Conservation (phyloP, 208 protist species). For the Endotrypanum monterogeii region DNA sequence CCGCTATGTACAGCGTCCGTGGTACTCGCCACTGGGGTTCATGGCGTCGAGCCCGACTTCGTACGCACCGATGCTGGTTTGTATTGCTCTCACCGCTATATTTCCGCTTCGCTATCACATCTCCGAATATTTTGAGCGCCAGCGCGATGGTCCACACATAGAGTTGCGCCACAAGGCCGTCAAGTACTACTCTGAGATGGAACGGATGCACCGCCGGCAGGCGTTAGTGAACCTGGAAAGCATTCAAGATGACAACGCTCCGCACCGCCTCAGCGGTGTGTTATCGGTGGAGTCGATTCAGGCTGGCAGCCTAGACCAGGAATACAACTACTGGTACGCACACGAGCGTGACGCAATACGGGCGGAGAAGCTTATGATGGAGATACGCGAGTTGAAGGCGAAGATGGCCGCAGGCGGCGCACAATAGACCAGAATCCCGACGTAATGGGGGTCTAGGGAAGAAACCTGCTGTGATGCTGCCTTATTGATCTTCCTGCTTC, state of each 20-base stretch:
- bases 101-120: slow-evolving; percentile 83
- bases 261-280: slow-evolving; percentile 48
- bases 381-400: slow-evolving; percentile 80
- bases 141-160: slow-evolving; percentile 70
- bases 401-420: slow-evolving; percentile 38
- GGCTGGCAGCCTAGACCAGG: slow-evolving; percentile 66
- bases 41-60: slow-evolving; percentile 68
- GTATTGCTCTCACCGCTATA: slow-evolving; percentile 31
- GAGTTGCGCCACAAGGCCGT: slow-evolving; percentile 78
- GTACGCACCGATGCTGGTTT: slow-evolving; percentile 58
- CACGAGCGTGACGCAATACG: slow-evolving; percentile 84
- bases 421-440: neutral
- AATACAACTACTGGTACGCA: slow-evolving; percentile 89
- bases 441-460: too few relatives aligned
- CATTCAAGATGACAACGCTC: slow-evolving; percentile 72
- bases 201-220: slow-evolving; percentile 88
- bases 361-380: slow-evolving; percentile 81
- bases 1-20: slow-evolving; percentile 83
- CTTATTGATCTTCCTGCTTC: neutral
- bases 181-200: slow-evolving; percentile 88
- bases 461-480: neutral
- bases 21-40: slow-evolving; percentile 86
- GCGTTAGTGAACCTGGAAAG: slow-evolving; percentile 73
- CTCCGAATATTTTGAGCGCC: slow-evolving; percentile 89
- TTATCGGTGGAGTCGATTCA: slow-evolving; percentile 56